These are phyloP conservation scores for Marasmius oreades DNA, from an alignment of 1,284 basidiomycete genomes.

Conservation along the genomic window DNA sequence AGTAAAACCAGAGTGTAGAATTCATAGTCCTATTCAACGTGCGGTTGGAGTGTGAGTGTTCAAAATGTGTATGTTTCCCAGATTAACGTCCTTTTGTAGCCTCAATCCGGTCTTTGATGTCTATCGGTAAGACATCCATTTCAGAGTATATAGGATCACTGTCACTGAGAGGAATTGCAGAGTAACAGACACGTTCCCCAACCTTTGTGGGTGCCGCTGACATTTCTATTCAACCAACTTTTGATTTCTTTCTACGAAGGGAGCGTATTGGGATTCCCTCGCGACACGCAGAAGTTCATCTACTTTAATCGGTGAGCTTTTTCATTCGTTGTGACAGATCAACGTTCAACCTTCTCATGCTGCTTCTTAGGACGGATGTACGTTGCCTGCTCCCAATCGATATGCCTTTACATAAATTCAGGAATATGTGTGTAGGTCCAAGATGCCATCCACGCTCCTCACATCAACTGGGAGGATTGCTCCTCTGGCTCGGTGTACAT, in stretches of 20 bases:
- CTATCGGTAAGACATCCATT: constrained; percentile 29
- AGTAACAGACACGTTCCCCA: constrained; percentile 36
- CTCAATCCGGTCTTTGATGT: constrained; percentile 56
- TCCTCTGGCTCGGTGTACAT: constrained; percentile 43
- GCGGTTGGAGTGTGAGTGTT: constrained; percentile 36
- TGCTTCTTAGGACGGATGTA: constrained; percentile 35
- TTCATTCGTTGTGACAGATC: background rate
- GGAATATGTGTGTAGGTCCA: constrained; percentile 37
- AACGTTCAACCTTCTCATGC: background rate
- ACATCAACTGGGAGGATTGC: constrained; percentile 49
- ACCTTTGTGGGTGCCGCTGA: constrained; percentile 27
- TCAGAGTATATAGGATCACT: constrained; percentile 3
- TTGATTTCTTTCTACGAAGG: constrained; percentile 24
- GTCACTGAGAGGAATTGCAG: constrained; percentile 17
- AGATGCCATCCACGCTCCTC: constrained; percentile 58
- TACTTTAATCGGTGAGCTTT: constrained; percentile 27
- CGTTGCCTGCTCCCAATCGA: constrained; percentile 10
- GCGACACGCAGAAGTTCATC: constrained; percentile 47
- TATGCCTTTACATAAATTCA: background rate
- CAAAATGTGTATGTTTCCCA: background rate
- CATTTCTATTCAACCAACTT: background rate
- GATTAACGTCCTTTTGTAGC: constrained; percentile 20
- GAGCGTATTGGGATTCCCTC: constrained; percentile 57
- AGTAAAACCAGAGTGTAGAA: constrained; percentile 41
- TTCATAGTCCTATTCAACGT: constrained; percentile 40